Conservation (phyloP, 768 basidiomycete genomes). For the Gloeopeniophorella convolvens region DNA sequence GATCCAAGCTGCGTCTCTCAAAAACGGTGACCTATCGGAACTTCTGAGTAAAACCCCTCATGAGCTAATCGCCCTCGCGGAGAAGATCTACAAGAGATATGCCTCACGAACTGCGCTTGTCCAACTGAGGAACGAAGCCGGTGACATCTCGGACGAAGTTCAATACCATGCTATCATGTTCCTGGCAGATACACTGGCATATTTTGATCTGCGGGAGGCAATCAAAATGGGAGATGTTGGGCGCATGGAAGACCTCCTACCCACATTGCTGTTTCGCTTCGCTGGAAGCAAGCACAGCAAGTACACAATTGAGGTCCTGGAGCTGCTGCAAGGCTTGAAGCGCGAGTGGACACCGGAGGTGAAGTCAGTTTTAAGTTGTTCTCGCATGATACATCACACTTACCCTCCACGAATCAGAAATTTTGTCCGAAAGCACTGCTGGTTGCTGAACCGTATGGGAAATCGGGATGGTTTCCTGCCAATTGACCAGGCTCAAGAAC, state of each 20-base stretch:
- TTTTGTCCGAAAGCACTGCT: no score
- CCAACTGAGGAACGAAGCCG: no score
- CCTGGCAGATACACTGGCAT: slow-evolving; percentile 15
- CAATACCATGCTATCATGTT: slow-evolving; percentile 4
- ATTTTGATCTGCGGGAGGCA: slow-evolving; percentile 9
- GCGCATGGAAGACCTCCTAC: slow-evolving; percentile 30
- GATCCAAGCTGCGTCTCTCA: not conserved
- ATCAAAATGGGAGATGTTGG: slow-evolving; percentile 34
- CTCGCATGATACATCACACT: no score
- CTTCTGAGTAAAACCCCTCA: not conserved
- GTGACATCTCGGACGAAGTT: no score
- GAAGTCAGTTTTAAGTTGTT: no score
- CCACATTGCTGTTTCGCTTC: slow-evolving; percentile 30
- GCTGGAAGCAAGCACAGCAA: slow-evolving; percentile 31
- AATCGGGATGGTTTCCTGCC: no score
- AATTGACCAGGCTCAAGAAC: no score
- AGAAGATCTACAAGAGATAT: not conserved
- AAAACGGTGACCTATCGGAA: slow-evolving; percentile 1
- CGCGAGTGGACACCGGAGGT: no score
- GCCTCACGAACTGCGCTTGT: not conserved
- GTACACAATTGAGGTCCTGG: slow-evolving; percentile 31
- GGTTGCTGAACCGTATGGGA: no score
- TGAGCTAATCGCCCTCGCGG: slow-evolving; percentile 2
- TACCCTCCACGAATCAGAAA: no score
- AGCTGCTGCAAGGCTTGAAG: slow-evolving; percentile 31